phyloP scores from a whole-genome alignment of 805 yeast species.

The Saturnispora diversa region DNA sequence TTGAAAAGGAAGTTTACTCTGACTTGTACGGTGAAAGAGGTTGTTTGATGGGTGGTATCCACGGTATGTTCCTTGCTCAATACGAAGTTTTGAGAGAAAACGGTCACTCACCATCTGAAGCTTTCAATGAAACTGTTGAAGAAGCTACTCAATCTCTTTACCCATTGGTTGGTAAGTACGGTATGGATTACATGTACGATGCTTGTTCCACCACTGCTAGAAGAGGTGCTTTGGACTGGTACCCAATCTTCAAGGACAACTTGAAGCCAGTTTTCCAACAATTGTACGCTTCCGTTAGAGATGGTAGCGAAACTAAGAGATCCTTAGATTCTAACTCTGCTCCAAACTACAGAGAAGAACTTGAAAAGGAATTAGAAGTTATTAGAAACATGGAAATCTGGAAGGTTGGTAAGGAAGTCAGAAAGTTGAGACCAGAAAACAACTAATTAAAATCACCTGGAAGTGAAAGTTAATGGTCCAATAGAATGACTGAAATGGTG shows the following conservation, averaged over 20 bases:
- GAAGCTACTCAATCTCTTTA: constrained; percentile 99
- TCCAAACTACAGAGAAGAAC: constrained; percentile 93
- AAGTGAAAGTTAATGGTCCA: constrained; percentile 6
- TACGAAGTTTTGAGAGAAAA: constrained; percentile 99
- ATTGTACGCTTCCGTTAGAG: constrained; percentile 88
- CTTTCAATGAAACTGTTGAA: constrained; percentile 99
- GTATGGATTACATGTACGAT: constrained; percentile 99
- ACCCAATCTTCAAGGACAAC: constrained; percentile 97
- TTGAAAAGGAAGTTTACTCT: constrained; percentile 98
- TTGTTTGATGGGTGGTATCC: constrained; percentile 99
- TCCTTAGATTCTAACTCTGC: constrained; percentile 98
- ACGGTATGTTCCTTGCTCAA: constrained; percentile 99
- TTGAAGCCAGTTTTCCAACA: constrained; percentile 97
- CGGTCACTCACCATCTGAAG: constrained; percentile 99
- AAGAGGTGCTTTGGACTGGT: constrained; percentile 99
- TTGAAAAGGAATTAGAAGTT: constrained; percentile 85
- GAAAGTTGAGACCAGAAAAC: constrained; percentile 99
- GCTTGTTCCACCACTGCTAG: constrained; percentile 99
- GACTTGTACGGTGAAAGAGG: constrained; percentile 99
- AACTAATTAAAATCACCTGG: constrained; percentile 39
- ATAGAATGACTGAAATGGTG: constrained; percentile 2
- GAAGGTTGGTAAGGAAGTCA: constrained; percentile 99
- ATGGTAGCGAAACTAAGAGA: constrained; percentile 96
- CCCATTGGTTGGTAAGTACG: constrained; percentile 98
- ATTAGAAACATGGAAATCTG: constrained; percentile 99